A percentile compares a stretch with the other conserved stretches of the same genome.
phyloP scores from a whole-genome alignment of 1,284 basidiomycete genomes.

The Malassezia sympodialis region DNA sequence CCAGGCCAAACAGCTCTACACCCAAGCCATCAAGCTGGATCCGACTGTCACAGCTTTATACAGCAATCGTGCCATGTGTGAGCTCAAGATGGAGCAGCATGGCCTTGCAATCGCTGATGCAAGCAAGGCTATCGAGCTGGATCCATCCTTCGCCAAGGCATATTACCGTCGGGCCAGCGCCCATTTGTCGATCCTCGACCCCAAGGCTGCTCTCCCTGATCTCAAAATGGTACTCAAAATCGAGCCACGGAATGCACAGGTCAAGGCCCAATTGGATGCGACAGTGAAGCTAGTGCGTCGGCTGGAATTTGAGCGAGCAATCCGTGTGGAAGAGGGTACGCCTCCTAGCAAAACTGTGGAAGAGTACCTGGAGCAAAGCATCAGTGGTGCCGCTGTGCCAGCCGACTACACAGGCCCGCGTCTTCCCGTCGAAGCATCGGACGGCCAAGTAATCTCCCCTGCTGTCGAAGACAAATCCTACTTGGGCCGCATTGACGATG shows the following conservation, averaged over 20 bases:
- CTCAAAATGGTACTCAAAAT: constrained; percentile 58
- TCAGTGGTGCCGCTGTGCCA: constrained; percentile 24
- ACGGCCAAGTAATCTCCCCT: constrained; percentile 54
- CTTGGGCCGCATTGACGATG: constrained; percentile 51
- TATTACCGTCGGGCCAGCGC: constrained; percentile 86
- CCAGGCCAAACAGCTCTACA: constrained; percentile 38
- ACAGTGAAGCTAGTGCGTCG: constrained; percentile 76
- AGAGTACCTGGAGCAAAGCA: constrained; percentile 31
- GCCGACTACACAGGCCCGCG: constrained; percentile 36
- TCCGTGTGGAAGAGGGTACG: constrained; percentile 32
- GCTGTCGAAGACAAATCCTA: constrained; percentile 16
- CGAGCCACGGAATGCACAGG: constrained; percentile 75
- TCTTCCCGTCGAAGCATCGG: constrained; percentile 19
- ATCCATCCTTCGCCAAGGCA: constrained; percentile 82
- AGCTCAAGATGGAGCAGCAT: constrained; percentile 47
- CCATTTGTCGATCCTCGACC: constrained; percentile 68
- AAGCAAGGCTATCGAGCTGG: constrained; percentile 70
- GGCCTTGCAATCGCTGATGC: constrained; percentile 46
- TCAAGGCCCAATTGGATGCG: constrained; percentile 68
- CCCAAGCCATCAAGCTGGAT: constrained; percentile 35
- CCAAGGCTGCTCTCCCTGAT: constrained; percentile 40
- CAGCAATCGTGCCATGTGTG: constrained; percentile 44
- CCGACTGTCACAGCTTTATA: constrained; percentile 31
- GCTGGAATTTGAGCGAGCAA: constrained; percentile 42
- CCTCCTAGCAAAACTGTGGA: constrained; percentile 29